phyloP scores from a whole-genome alignment of 148 eudicot species.

The Rhododendron mucronatum region DNA sequence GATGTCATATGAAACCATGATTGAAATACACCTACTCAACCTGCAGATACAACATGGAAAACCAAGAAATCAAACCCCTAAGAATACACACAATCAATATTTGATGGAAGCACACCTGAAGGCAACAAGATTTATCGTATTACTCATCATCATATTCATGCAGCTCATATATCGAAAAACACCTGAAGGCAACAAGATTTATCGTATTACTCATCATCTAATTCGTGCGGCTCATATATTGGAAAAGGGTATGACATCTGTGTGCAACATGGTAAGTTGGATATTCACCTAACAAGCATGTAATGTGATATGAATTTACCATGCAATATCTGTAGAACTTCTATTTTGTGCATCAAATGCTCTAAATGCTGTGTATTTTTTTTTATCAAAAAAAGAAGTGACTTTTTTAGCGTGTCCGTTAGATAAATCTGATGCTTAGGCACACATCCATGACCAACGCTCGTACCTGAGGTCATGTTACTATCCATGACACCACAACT shows the following conservation, averaged over 20 bases:
- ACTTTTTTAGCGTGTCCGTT: not conserved
- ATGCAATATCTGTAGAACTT: not conserved
- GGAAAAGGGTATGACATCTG: no score
- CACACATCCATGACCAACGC: not conserved
- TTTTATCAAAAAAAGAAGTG: not conserved
- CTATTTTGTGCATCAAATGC: no score
- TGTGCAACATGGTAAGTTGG: not conserved
- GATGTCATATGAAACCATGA: no score
- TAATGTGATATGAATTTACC: not conserved
- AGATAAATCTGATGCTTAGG: not conserved
- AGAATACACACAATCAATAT: not conserved
- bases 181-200: no score
- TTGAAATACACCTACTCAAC: no score
- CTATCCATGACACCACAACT: no score
- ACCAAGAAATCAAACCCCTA: not conserved
- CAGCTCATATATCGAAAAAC: no score
- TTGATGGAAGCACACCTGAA: not conserved
- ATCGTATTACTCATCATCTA: not conserved
- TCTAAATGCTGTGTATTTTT: no score
- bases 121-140: not conserved
- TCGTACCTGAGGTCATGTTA: not conserved
- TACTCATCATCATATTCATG: not conserved
- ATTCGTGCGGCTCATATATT: not conserved
- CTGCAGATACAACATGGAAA: no score
- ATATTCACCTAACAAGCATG: not conserved